A percentile compares a stretch with the other conserved stretches of the same genome.
Evolutionary conservation across 164 flowering plant genomes (phyloP).

Genomic region (Liriodendron chinense): DNA sequence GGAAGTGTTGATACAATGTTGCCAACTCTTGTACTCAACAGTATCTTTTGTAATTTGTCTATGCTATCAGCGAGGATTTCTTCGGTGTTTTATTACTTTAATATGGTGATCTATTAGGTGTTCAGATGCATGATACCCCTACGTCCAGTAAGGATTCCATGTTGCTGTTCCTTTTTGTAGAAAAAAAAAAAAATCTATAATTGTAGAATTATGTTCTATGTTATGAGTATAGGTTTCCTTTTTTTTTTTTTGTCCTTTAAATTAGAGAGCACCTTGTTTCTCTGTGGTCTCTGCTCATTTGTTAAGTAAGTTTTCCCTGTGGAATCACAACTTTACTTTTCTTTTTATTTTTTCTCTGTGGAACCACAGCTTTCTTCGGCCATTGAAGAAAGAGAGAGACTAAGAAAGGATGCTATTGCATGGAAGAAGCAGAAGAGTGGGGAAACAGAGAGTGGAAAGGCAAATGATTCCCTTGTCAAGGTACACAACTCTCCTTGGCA

Average conservation of each 20-base stretch:
- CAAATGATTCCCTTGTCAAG: conserved; percentile 44
- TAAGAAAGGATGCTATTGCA: conserved; percentile 42
- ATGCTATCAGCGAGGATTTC: not conserved
- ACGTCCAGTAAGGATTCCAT: too few species aligned
- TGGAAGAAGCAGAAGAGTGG: conserved; percentile 44
- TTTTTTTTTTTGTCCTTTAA: too few species aligned
- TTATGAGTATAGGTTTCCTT: too few species aligned
- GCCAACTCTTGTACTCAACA: not conserved
- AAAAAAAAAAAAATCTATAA: too few species aligned
- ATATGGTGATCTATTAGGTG: not conserved
- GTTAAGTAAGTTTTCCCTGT: too few species aligned
- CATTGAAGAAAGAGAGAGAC: conserved; percentile 66
- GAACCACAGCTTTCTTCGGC: conserved; percentile 57
- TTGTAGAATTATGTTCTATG: too few species aligned
- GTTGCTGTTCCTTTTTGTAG: too few species aligned
- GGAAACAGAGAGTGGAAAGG: conserved; percentile 35
- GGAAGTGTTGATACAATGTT: not conserved
- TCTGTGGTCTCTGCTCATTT: too few species aligned
- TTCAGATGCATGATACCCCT: too few species aligned
- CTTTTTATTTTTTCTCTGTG: conserved; percentile 5
- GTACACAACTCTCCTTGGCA: conserved; percentile 24
- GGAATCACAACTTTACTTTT: not conserved
- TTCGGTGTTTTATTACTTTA: too few species aligned
- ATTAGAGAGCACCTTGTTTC: too few species aligned
- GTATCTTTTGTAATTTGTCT: too few species aligned